Conservation (phyloP, 2,329 filamentous ascomycete species). For the Emmonsiellopsis sp. region DNA sequence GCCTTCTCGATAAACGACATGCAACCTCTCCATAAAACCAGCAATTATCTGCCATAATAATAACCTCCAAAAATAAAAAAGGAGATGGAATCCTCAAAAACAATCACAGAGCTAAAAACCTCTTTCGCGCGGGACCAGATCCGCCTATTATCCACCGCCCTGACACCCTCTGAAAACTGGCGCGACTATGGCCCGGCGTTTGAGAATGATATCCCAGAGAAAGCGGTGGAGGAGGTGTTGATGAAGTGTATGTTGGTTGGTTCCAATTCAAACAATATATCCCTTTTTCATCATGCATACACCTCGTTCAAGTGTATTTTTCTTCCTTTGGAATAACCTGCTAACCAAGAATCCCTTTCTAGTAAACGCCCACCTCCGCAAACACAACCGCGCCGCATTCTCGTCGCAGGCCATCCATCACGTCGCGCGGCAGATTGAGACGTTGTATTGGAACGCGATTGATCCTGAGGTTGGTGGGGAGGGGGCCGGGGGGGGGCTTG, state of each 20-base stretch:
- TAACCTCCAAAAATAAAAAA: background rate
- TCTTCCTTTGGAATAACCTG: background rate
- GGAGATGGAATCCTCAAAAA: constrained; percentile 35
- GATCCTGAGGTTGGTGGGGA: constrained; percentile 24
- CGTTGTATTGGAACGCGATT: constrained; percentile 45
- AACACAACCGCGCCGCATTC: constrained; percentile 46
- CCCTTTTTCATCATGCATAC: background rate
- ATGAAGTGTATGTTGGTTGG: constrained; percentile 36
- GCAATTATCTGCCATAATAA: too few species aligned
- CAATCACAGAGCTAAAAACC: constrained; percentile 43
- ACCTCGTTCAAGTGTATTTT: background rate
- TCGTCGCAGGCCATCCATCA: constrained; percentile 47
- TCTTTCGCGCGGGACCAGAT: constrained; percentile 44
- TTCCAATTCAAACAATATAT: background rate
- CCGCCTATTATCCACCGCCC: constrained; percentile 41
- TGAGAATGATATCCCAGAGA: constrained; percentile 39
- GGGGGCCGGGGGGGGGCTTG: constrained; percentile 17
- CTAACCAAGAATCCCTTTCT: background rate
- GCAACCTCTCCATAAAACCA: background rate
- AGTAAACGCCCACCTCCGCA: constrained; percentile 45
- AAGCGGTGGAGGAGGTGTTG: constrained; percentile 42
- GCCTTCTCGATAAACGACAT: background rate
- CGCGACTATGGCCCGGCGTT: constrained; percentile 25
- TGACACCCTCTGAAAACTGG: constrained; percentile 41
- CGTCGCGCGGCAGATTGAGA: constrained; percentile 48